These are phyloP conservation scores for Tephrocybe sp. DNA, from an alignment of 768 basidiomycete species.

Conservation along the genomic window DNA sequence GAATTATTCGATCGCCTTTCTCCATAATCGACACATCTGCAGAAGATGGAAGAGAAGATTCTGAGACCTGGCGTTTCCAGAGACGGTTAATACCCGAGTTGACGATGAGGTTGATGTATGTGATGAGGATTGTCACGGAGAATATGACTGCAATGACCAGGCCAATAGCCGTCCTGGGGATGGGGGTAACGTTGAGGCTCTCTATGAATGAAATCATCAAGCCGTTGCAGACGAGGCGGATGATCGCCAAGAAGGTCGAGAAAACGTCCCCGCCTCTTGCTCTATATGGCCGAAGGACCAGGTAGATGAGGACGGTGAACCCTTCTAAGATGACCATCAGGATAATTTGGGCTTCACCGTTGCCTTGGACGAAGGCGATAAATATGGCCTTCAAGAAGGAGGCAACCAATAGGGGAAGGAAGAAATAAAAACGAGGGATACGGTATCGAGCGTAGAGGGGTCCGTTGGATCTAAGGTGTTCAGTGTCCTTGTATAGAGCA, in stretches of 20 bases:
- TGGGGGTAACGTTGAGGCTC: conserved; percentile 60
- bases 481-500: conserved; percentile 31
- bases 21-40: conserved; percentile 37
- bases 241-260: conserved; percentile 61
- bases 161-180: conserved; percentile 81
- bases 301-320: conserved; percentile 49
- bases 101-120: conserved; percentile 65
- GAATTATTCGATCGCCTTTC: conserved; percentile 27
- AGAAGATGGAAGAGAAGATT: conserved; percentile 18
- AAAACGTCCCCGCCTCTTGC: conserved; percentile 74
- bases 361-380: conserved; percentile 62
- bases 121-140: conserved; percentile 66
- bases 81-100: conserved; percentile 41
- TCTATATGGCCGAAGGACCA: conserved; percentile 62
- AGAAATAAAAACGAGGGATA: conserved; percentile 66
- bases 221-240: conserved; percentile 68
- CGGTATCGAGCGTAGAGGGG: conserved; percentile 73
- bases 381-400: conserved; percentile 70
- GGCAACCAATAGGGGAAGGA: conserved; percentile 53
- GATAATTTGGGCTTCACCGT: conserved; percentile 70
- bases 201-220: conserved; percentile 79
- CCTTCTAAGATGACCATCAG: conserved; percentile 67
- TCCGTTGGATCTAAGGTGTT: conserved; percentile 42
- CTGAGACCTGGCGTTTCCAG: conserved; percentile 20
- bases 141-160: conserved; percentile 71